Percentiles rank a stretch among this genome's conserved stretches.
These are phyloP conservation scores for Dipodascus albidus DNA, from an alignment of 805 yeast genomes.

Conservation along the genomic window DNA sequence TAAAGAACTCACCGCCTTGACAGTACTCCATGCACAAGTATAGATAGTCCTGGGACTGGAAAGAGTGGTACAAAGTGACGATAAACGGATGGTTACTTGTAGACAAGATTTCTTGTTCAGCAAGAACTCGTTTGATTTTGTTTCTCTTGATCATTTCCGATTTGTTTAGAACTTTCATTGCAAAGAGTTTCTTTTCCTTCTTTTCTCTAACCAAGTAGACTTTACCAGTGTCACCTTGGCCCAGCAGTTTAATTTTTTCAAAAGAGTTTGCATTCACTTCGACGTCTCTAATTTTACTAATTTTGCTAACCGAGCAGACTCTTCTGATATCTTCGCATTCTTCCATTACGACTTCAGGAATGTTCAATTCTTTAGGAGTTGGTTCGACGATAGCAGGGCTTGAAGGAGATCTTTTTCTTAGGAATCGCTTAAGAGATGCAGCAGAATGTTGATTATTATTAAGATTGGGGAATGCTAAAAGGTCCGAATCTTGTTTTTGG, in stretches of 20 bases:
- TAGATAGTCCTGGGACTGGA: constrained; percentile 84
- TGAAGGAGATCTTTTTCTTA: constrained; percentile 18
- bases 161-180: constrained; percentile 85
- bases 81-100: constrained; percentile 95
- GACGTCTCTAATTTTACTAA: constrained; percentile 47
- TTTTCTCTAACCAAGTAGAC: constrained; percentile 87
- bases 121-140: constrained; percentile 86
- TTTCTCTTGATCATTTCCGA: constrained; percentile 92
- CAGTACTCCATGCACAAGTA: constrained; percentile 98
- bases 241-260: constrained; percentile 77
- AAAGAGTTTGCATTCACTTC: constrained; percentile 82
- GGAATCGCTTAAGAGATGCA: constrained; percentile 10
- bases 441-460: constrained; percentile 1
- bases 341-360: not conserved
- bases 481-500: not conserved
- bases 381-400: constrained; percentile 15
- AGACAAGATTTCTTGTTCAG: constrained; percentile 94
- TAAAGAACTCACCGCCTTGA: constrained; percentile 97
- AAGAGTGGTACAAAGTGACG: constrained; percentile 90
- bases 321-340: constrained; percentile 52
- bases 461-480: not conserved
- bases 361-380: not conserved
- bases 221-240: constrained; percentile 97
- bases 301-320: constrained; percentile 38
- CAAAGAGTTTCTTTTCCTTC: constrained; percentile 60